Base-by-base conservation (phyloP, 2,329 filamentous ascomycete species). In the Rhynchosporium agropyri region DNA sequence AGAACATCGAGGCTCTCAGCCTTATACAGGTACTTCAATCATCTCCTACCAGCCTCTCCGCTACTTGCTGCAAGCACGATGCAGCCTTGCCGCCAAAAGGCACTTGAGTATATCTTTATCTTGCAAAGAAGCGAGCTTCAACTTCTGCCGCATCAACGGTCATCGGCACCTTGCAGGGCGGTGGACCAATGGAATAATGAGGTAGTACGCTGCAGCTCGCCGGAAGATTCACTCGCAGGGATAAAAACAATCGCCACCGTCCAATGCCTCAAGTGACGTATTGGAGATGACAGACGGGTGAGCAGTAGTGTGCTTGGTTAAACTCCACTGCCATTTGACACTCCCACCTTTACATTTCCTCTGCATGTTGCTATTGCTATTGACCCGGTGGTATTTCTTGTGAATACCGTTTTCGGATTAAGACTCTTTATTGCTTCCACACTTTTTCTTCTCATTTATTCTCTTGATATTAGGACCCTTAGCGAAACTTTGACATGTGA, bases 131-230 rank as follows among this genome's bases (percentile, higher is more conserved):
- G 2, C 13, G 51, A 38, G 28, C 26, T 15, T 29, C 51, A 28
- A 28, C 20, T 15, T 29, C 51, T 12, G 51, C 38, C 26, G 9
- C 20, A 9, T 8, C 48, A 29, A 63, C 68, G 68, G 65, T 49
- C 67, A 69, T 67, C 68, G 66, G 68, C 68, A 69, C 57, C 45
- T 43, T 65, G 62, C 64, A 63, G 59, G 5, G 20, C 29, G 20
- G 8, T 15, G 31, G 15, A 49, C 61, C 63, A 67, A 63, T 64
- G 2, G 56, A 12, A 26, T 9, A 43, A 46, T 3, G 12, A 29
- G 29, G 3, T 49, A 40, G 28, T 5, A 15, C 40, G 9, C 49
- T 46, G 13, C 33, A 45, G 58, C 58, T 40, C n/a, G 28, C 61
- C 29, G 40, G 38, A 57, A 36, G 20, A 15, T 26, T 57, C 57